A percentile compares a stretch with the other conserved stretches of the same genome.
phyloP scores from a whole-genome alignment of 225 moss, liverwort and hornwort species.

The Rhytidiadelphus loreus region DNA sequence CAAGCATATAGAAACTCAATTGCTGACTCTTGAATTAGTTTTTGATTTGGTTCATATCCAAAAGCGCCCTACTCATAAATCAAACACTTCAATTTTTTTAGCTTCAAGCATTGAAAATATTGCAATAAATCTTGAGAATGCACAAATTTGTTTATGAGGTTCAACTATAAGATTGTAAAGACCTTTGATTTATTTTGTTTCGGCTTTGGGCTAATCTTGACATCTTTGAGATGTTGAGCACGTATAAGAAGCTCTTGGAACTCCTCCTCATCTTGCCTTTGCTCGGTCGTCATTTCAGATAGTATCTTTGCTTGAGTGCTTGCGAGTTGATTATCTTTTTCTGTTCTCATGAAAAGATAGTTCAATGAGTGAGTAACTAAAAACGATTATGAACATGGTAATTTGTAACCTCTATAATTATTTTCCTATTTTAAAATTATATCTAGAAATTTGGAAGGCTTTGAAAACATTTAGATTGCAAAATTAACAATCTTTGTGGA shows the following conservation, averaged over 20 bases:
- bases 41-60: not conserved
- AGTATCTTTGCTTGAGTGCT: constrained; percentile 1
- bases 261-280: constrained; percentile 38
- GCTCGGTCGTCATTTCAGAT: constrained; percentile 1
- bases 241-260: constrained; percentile 56
- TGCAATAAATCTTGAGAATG: not conserved
- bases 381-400: not conserved
- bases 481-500: not conserved
- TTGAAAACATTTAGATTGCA: not conserved
- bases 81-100: not conserved
- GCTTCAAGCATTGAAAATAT: not conserved
- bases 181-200: not conserved
- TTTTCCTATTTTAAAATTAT: not conserved
- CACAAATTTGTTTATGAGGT: not conserved
- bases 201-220: not conserved
- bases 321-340: constrained; percentile 27
- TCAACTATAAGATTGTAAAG: not conserved
- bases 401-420: not conserved
- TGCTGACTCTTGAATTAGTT: constrained; percentile 50
- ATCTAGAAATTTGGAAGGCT: not conserved
- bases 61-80: not conserved
- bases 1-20: constrained; percentile 82
- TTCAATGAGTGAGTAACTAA: not conserved
- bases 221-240: constrained; percentile 9
- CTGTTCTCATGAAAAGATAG: not conserved